Conservation (phyloP, 2,329 filamentous ascomycete genomes). For the Akanthomyces lecanii region DNA sequence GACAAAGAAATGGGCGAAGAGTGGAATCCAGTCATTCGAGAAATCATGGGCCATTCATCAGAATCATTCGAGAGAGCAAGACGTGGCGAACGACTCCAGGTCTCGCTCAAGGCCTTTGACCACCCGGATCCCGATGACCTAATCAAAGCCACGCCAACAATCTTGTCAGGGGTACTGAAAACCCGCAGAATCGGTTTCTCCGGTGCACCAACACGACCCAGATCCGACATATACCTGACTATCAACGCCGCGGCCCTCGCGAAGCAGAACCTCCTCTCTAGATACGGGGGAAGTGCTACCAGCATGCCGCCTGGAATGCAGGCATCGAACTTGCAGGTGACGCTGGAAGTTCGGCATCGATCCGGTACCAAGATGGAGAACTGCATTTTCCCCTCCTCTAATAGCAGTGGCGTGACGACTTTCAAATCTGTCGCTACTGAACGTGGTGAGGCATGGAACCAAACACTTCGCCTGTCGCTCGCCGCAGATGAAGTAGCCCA, state of each 20-base stretch:
- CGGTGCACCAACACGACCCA: conserved; percentile 78
- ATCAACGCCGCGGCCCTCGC: conserved; percentile 74
- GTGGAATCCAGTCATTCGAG: conserved; percentile 69
- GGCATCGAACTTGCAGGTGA: conserved; percentile 77
- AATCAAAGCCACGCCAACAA: conserved; percentile 80
- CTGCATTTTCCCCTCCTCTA: conserved; percentile 84
- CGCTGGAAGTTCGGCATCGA: conserved; percentile 77
- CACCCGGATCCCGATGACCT: conserved; percentile 73
- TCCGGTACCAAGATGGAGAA: conserved; percentile 79
- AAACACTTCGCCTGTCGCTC: conserved; percentile 79
- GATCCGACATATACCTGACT: conserved; percentile 94
- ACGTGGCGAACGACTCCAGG: conserved; percentile 70
- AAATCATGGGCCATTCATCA: conserved; percentile 68
- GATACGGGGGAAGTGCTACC: conserved; percentile 69
- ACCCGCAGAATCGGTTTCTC: conserved; percentile 92
- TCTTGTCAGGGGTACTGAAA: conserved; percentile 74
- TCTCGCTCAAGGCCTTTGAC: conserved; percentile 75
- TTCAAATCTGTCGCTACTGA: conserved; percentile 84
- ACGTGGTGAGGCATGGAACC: conserved; percentile 78
- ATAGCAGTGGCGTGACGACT: conserved; percentile 70
- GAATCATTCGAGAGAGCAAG: conserved; percentile 70
- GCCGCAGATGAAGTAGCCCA: conserved; percentile 73
- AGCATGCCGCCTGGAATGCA: conserved; percentile 59
- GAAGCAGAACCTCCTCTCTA: conserved; percentile 65
- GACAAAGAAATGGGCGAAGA: conserved; percentile 56